These are phyloP conservation scores for Conticribra guillardii DNA, from an alignment of 108 stramenopile genomes.

Conservation along the genomic window DNA sequence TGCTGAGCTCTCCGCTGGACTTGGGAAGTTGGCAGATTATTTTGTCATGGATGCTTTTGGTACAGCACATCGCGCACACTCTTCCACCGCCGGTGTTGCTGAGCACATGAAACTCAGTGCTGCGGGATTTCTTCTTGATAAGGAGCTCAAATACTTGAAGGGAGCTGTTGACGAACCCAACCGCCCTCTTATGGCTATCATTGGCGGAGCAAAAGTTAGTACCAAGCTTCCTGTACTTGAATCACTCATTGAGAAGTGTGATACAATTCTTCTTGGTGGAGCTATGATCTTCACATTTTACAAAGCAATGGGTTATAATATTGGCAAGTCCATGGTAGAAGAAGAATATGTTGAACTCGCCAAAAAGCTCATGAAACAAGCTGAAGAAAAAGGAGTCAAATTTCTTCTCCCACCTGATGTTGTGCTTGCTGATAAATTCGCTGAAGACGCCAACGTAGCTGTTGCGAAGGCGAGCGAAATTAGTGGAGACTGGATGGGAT, in stretches of 20 bases:
- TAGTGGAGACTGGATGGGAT: slow-evolving; percentile 96
- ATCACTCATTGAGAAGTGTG: slow-evolving; percentile 94
- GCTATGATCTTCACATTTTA: slow-evolving; percentile 99
- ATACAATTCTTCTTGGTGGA: slow-evolving; percentile 94
- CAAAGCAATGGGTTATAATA: slow-evolving; percentile 91
- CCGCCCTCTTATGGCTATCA: slow-evolving; percentile 96
- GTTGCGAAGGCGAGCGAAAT: slow-evolving; percentile 86
- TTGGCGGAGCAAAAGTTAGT: slow-evolving; percentile 99
- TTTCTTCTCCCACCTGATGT: slow-evolving; percentile 94
- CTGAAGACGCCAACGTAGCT: slow-evolving; percentile 80
- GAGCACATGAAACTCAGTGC: slow-evolving; percentile 75
- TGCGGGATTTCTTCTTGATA: slow-evolving; percentile 89
- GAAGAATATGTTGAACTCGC: slow-evolving; percentile 94
- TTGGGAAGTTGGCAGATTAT: slow-evolving; percentile 90
- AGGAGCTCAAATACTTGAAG: slow-evolving; percentile 97
- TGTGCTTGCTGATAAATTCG: slow-evolving; percentile 92
- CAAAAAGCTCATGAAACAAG: slow-evolving; percentile 88
- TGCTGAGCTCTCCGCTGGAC: slow-evolving; percentile 68
- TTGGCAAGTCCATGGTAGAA: slow-evolving; percentile 90
- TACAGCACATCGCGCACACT: slow-evolving; percentile 98
- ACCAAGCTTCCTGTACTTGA: slow-evolving; percentile 99
- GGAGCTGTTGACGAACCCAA: slow-evolving; percentile 95
- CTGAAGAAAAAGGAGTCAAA: slow-evolving; percentile 95
- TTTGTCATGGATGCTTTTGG: slow-evolving; percentile 99
- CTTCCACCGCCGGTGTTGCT: slow-evolving; percentile 95